phyloP scores from a whole-genome alignment of 2,329 filamentous ascomycete species.

The Cucurbitaria berberidis region DNA sequence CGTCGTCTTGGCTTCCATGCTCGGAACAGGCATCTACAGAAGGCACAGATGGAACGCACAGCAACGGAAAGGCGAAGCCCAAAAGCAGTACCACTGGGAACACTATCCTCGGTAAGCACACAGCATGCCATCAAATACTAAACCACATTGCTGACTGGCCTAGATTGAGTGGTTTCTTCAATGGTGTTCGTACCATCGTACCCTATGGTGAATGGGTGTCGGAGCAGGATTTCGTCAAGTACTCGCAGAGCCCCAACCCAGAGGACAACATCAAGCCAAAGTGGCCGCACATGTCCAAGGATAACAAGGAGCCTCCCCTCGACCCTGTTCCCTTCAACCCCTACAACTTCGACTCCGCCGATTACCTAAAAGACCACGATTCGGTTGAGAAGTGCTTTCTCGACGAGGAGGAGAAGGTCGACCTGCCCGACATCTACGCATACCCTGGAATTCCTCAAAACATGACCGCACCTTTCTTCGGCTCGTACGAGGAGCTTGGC shows the following conservation, averaged over 20 bases:
- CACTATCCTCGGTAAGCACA: constrained; percentile 50
- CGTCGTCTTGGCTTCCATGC: constrained; percentile 50
- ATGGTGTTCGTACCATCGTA: constrained; percentile 56
- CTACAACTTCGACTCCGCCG: constrained; percentile 52
- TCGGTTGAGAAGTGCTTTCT: constrained; percentile 68
- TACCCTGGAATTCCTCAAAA: constrained; percentile 63
- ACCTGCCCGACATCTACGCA: constrained; percentile 68
- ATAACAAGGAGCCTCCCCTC: constrained; percentile 47
- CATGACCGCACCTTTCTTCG: constrained; percentile 56
- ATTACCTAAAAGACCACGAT: constrained; percentile 57
- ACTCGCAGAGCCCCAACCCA: constrained; percentile 46
- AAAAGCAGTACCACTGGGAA: constrained; percentile 53
- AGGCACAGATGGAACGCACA: constrained; percentile 43
- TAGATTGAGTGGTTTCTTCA: constrained; percentile 56
- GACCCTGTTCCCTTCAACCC: constrained; percentile 53
- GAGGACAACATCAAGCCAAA: constrained; percentile 48
- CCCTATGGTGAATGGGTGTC: constrained; percentile 50
- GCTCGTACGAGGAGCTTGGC: constrained; percentile 56
- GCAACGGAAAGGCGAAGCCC: constrained; percentile 41
- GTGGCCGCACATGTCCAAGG: constrained; percentile 42
- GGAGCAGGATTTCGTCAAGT: constrained; percentile 54
- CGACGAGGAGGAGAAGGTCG: constrained; percentile 63
- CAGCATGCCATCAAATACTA: not conserved
- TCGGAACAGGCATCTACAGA: constrained; percentile 52
- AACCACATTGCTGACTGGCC: constrained; percentile 19